Conservation (phyloP, 2,329 filamentous ascomycete genomes). For the Arthrocladium fulminans region DNA sequence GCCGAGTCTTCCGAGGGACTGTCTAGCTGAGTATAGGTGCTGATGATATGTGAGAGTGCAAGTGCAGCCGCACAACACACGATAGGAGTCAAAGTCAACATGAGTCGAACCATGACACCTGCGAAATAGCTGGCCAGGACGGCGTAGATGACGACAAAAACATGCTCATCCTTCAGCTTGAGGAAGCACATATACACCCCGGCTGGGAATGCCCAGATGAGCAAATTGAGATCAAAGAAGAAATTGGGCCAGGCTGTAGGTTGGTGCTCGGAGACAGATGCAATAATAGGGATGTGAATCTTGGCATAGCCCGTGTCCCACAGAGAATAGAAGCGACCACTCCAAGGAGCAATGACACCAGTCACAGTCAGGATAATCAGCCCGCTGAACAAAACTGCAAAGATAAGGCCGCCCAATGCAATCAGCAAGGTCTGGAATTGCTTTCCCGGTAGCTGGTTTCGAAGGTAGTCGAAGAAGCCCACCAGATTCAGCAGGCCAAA, state of each 20-base stretch:
- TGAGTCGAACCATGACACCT: slow-evolving; percentile 97
- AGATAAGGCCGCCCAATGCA: slow-evolving; percentile 63
- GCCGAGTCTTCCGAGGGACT: slow-evolving; percentile 48
- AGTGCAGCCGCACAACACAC: slow-evolving; percentile 92
- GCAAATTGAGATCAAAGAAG: slow-evolving; percentile 96
- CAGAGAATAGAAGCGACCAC: slow-evolving; percentile 95
- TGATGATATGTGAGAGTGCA: slow-evolving; percentile 76
- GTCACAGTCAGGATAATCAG: slow-evolving; percentile 75
- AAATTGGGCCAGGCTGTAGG: slow-evolving; percentile 98
- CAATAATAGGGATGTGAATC: slow-evolving; percentile 98
- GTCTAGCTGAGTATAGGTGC: slow-evolving; percentile 66
- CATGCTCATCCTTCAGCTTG: slow-evolving; percentile 86
- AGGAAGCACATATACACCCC: slow-evolving; percentile 98
- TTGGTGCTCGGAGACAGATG: slow-evolving; percentile 98
- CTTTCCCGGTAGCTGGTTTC: slow-evolving; percentile 76
- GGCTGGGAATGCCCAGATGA: slow-evolving; percentile 98
- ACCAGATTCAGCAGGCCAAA: slow-evolving; percentile 93
- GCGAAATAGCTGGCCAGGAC: slow-evolving; percentile 96
- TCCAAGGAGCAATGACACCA: slow-evolving; percentile 94
- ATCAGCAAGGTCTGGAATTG: slow-evolving; percentile 90
- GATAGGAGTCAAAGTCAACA: slow-evolving; percentile 93
- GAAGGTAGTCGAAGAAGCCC: slow-evolving; percentile 83
- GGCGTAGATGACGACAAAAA: slow-evolving; percentile 96
- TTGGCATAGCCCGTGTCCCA: slow-evolving; percentile 99
- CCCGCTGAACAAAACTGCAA: slow-evolving; percentile 62